Conservation (phyloP, 1,139 yeast species). For the Candida frijolesensis region DNA sequence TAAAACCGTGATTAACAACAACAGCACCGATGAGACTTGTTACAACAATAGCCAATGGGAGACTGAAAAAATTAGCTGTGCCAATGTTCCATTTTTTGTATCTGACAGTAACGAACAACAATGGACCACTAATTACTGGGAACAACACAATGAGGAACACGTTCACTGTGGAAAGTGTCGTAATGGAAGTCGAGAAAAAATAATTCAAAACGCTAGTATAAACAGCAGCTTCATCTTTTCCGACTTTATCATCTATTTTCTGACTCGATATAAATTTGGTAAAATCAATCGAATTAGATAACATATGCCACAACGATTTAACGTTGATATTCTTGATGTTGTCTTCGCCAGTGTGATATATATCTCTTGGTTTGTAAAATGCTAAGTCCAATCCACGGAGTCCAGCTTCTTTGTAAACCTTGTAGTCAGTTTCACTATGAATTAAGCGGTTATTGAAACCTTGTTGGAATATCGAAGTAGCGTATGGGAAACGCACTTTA, state of each 20-base stretch:
- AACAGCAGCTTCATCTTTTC: slow-evolving; percentile 47
- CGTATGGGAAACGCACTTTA: slow-evolving; percentile 70
- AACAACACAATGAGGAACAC: slow-evolving; percentile 50
- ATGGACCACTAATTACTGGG: slow-evolving; percentile 54
- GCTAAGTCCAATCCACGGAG: slow-evolving; percentile 79
- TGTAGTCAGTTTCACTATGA: slow-evolving; percentile 83
- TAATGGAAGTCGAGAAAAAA: slow-evolving; percentile 57
- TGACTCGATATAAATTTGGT: slow-evolving; percentile 41
- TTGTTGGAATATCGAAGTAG: slow-evolving; percentile 76
- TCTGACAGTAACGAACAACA: slow-evolving; percentile 49
- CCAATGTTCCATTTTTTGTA: slow-evolving; percentile 54
- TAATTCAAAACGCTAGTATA: slow-evolving; percentile 64
- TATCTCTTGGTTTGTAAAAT: slow-evolving; percentile 64
- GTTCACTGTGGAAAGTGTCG: slow-evolving; percentile 48
- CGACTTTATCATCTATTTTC: slow-evolving; percentile 39
- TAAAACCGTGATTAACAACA: slow-evolving; percentile 34
- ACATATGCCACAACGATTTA: slow-evolving; percentile 82
- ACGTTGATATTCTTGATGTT: slow-evolving; percentile 63
- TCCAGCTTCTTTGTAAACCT: slow-evolving; percentile 66
- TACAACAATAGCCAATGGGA: slow-evolving; percentile 47
- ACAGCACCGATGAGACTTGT: slow-evolving; percentile 28
- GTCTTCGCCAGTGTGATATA: slow-evolving; percentile 81
- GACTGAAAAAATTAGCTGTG: slow-evolving; percentile 47
- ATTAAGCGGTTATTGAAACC: slow-evolving; percentile 77
- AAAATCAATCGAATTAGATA: slow-evolving; percentile 67